Evolutionary conservation across 2,329 filamentous ascomycete genomes (phyloP), one percentile per base, ranked within the genome.

Genomic region (Lachnellula subtilissima): DNA sequence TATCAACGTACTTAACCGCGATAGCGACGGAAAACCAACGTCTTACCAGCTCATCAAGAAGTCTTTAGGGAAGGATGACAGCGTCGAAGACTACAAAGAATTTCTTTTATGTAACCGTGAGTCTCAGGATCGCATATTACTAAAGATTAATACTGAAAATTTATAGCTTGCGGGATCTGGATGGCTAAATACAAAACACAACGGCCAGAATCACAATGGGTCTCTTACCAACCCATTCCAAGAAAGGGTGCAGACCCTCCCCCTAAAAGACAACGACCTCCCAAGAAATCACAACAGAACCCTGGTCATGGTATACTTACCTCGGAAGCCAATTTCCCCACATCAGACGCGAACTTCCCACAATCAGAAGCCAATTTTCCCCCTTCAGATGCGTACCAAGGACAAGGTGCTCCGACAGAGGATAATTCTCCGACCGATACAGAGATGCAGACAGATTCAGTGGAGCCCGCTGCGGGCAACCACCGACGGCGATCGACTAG

Each of bases 71-170:
- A 68, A 77, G 1, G 75, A 78, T 3, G 84, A 87, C 49, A 85
- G 89, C 69, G 87, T 85, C 69, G 78, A 80, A 42, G 67, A 73
- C 4, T 97, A 88, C 78, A 81, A 80, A 46, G 83, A 89, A 64
- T 81, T 89, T 54, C 79, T 89, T 28, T 81, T 97, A 39, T 99
- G 94, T 78, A 99, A 99, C 70, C 91, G 83, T 86, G 74, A 82
- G 84, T 84, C 37, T 51, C 35, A 36, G 19, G 12, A 53, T 36
- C 53, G 17, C 8, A 43, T 36, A 12, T 37, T 32, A 48, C 52
- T 36, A 51, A 37, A 56, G 45, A 40, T 58, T 65, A 53, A 63
- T 63, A 67, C 71, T 71, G 63, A 72, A 59, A 50, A 55, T 53
- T 50, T 50, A 54, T 50, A 86, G 83, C 93, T 56, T 99, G 94